Percentiles rank a stretch among this genome's conserved stretches.
phyloP scores from a whole-genome alignment of 306 rosid species.

The Parietaria judaica region DNA sequence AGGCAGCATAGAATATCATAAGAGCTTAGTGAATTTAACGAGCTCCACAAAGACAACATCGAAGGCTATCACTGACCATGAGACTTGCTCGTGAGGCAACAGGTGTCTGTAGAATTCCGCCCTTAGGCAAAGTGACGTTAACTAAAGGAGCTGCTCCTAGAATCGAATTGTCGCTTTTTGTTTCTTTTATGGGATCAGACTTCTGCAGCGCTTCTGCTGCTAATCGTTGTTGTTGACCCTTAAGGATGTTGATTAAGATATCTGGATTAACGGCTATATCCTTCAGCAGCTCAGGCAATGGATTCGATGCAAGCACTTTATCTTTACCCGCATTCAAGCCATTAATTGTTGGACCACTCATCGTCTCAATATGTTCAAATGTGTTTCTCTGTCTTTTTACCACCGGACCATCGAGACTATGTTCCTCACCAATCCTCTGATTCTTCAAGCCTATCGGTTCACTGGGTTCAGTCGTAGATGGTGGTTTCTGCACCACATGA shows the following conservation, averaged over 20 bases:
- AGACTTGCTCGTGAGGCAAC: conserved; percentile 36
- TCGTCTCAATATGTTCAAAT: conserved; percentile 30
- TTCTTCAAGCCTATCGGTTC: conserved; percentile 48
- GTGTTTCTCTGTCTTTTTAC: conserved; percentile 55
- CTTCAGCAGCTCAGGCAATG: conserved; percentile 55
- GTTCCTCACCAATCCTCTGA: conserved; percentile 55
- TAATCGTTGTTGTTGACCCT: conserved; percentile 47
- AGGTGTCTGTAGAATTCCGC: conserved; percentile 46
- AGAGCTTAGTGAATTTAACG: no score
- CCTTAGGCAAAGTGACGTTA: conserved; percentile 34
- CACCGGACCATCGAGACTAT: conserved; percentile 41
- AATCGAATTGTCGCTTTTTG: conserved; percentile 22
- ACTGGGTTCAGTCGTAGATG: conserved; percentile 46
- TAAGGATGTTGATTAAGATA: conserved; percentile 51
- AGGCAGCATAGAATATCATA: no score
- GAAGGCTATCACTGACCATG: conserved; percentile 55
- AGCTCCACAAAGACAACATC: not conserved
- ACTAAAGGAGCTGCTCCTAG: conserved; percentile 39
- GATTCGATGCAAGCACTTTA: conserved; percentile 26
- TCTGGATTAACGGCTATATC: conserved; percentile 75
- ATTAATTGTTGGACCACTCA: conserved; percentile 30
- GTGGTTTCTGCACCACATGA: conserved; percentile 27
- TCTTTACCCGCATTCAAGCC: conserved; percentile 41
- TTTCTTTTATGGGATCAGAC: conserved; percentile 35
- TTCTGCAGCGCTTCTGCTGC: conserved; percentile 48